Evolutionary conservation across 768 basidiomycete genomes (phyloP), one percentile per base, ranked within the genome.

Genomic region (Mycena vitilis): DNA sequence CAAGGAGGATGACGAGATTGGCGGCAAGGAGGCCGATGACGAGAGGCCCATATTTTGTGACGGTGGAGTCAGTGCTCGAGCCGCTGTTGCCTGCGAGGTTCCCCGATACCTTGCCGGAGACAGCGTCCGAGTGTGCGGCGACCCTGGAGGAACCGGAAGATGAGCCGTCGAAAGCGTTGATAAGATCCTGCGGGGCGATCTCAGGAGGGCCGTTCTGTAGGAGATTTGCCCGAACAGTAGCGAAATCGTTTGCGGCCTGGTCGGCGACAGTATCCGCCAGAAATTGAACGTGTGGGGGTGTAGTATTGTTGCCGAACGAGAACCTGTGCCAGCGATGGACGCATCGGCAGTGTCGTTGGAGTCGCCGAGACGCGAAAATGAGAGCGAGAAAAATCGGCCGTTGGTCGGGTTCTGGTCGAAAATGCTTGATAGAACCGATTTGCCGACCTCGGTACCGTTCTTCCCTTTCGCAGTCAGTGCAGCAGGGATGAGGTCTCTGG

Each of bases 311-410:
- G 34, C 82, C 84, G 71, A 85, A 85, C 63, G 85, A 79, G 75
- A 79, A 85, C 5, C 83, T 84, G 18, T 40, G 0, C 11, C 53
- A 23, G n/a, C 45, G 6, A 45, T 56, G 23, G 78, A 77, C 0
- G 85, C 85, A 49, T 82, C 84, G 12, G 76, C 75, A 0, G 79
- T 82, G n/a, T 80, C 72, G 40, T 82, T 81, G 18, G 82, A 72
- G 55, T 85, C 80, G 1, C 77, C 75, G 2, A 84, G 77, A 5
- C 84, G 81, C 8, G 82, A 77, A 18, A 86, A 78, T 18, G 84
- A 79, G 37, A 86, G 69, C 7, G 81, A 81, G 67, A 86, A 74
- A n/a, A 84, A 78, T 37, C 79, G 81, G 6, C 83, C 79, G 0
- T 75, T 66, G 12, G 70, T 61, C 0, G 80, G 73, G 58, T 81